Conservation (phyloP, 805 yeast genomes). For the Wilhelminamyces savonicus region DNA sequence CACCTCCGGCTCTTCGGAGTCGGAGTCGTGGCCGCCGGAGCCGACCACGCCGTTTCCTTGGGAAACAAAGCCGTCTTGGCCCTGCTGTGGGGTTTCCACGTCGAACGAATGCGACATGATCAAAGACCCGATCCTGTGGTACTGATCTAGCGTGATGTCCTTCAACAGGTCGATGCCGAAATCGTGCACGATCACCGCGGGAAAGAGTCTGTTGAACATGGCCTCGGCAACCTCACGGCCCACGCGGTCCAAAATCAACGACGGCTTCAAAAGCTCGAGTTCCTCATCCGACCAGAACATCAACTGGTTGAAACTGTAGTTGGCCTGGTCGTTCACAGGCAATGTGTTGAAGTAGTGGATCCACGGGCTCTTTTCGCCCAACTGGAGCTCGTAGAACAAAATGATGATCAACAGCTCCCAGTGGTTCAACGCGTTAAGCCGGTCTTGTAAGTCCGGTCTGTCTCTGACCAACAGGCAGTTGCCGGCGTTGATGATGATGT, state of each 20-base stretch:
- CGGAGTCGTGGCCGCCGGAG: background rate
- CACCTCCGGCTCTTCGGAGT: conserved; percentile 3
- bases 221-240: conserved; percentile 64
- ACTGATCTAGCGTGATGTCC: conserved; percentile 44
- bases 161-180: conserved; percentile 26
- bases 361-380: conserved; percentile 54
- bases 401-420: conserved; percentile 79
- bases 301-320: conserved; percentile 49
- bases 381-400: conserved; percentile 52
- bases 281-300: conserved; percentile 78
- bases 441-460: conserved; percentile 21
- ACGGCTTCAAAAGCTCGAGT: conserved; percentile 53
- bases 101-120: conserved; percentile 92
- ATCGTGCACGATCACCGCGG: conserved; percentile 27
- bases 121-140: conserved; percentile 67
- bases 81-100: conserved; percentile 40
- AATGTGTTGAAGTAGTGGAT: conserved; percentile 62
- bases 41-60: too few species aligned
- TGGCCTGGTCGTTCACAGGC: conserved; percentile 40
- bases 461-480: conserved; percentile 42
- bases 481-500: conserved; percentile 49
- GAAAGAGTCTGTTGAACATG: conserved; percentile 45
- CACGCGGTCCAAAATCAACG: conserved; percentile 60
- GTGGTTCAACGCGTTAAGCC: conserved; percentile 42
- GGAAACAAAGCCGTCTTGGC: too few species aligned